phyloP scores from a whole-genome alignment of 129 eudicot genomes.

The Logfia minima region DNA sequence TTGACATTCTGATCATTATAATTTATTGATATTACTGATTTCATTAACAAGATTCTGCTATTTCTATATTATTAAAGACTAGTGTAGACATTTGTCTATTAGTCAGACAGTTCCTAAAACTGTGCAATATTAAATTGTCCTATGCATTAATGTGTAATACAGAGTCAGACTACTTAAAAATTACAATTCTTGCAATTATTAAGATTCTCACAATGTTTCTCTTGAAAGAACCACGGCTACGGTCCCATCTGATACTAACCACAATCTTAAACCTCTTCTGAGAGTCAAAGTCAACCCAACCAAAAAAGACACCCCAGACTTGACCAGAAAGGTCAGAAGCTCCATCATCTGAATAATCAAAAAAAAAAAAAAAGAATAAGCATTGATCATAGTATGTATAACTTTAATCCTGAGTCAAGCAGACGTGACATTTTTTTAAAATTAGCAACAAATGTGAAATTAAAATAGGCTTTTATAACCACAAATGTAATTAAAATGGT shows the following conservation, averaged over 20 bases:
- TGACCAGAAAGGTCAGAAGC: constrained; percentile 55
- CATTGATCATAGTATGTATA: not conserved
- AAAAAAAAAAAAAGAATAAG: not conserved
- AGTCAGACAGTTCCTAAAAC: not conserved
- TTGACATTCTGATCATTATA: too few relatives aligned
- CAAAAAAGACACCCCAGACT: constrained; percentile 67
- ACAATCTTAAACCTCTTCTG: constrained; percentile 49
- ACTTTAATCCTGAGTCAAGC: not conserved
- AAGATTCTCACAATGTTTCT: constrained; percentile 57
- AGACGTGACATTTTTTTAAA: not conserved
- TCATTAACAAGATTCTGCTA: too few relatives aligned
- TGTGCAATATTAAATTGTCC: not conserved
- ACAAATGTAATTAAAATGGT: constrained; percentile 5
- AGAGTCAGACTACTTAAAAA: not conserved
- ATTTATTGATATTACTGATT: too few relatives aligned
- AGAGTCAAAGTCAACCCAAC: constrained; percentile 60
- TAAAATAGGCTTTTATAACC: not conserved
- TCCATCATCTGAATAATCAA: constrained; percentile 42
- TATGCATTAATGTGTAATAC: too few relatives aligned
- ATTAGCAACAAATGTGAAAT: not conserved
- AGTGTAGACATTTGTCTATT: too few relatives aligned
- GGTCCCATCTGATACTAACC: constrained; percentile 58
- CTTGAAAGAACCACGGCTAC: constrained; percentile 31
- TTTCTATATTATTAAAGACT: too few relatives aligned
- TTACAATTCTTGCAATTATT: constrained; percentile 11